These are phyloP conservation scores for Didymella pinodella DNA, from an alignment of 2,329 filamentous ascomycete species.

Conservation along the genomic window DNA sequence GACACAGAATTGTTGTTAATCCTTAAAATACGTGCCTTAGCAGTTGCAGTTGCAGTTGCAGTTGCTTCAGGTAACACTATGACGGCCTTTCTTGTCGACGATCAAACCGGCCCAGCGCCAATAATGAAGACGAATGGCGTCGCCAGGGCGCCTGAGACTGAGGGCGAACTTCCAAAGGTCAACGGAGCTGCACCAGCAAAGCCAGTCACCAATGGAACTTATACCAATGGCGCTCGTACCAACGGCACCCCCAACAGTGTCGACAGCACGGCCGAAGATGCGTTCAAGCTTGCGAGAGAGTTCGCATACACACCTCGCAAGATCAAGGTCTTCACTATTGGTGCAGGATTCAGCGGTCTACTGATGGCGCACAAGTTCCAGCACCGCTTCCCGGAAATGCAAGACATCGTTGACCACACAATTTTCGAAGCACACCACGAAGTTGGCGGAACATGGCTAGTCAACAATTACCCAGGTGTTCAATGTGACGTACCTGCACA, in stretches of 20 bases:
- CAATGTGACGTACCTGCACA: not conserved
- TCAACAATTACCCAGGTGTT: not conserved
- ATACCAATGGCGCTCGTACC: not conserved
- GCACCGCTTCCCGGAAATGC: not conserved
- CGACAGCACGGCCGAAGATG: conserved; percentile 16
- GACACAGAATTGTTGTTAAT: not conserved
- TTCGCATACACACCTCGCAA: conserved; percentile 30
- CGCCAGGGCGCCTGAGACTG: not conserved
- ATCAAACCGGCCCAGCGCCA: not conserved
- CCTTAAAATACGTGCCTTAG: not conserved
- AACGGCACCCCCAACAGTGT: not conserved
- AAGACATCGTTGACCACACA: not conserved
- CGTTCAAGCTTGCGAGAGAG: conserved; percentile 30
- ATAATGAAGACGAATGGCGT: not conserved
- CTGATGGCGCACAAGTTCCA: conserved; percentile 17
- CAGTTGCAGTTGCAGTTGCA: not conserved
- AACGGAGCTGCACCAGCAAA: not conserved
- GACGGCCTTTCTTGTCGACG: not conserved
- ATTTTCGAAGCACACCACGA: not conserved
- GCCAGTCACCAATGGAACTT: not conserved
- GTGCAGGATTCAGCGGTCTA: conserved; percentile 48
- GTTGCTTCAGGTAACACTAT: not conserved
- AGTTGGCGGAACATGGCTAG: not conserved
- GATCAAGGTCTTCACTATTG: conserved; percentile 38
- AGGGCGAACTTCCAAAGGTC: not conserved